These are phyloP conservation scores for Auriscalpium vulgare DNA, from an alignment of 768 basidiomycete species.

Conservation along the genomic window DNA sequence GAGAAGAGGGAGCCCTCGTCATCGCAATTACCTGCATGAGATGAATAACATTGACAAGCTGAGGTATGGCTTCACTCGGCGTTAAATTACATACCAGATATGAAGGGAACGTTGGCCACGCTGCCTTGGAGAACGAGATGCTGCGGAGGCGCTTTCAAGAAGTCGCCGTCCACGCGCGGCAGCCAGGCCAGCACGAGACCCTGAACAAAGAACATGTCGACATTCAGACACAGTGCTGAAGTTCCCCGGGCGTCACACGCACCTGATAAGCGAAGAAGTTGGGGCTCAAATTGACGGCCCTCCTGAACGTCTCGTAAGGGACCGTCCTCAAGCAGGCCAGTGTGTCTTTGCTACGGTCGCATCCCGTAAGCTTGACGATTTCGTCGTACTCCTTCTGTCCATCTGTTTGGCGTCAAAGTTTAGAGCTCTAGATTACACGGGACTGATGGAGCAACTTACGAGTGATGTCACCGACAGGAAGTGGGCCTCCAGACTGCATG, in stretches of 20 bases:
- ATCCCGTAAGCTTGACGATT: slow-evolving; percentile 34
- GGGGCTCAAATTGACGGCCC: slow-evolving; percentile 33
- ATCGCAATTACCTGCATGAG: slow-evolving; percentile 35
- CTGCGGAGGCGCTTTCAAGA: slow-evolving; percentile 39
- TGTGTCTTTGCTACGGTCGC: slow-evolving; percentile 31
- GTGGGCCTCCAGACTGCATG: slow-evolving; percentile 43
- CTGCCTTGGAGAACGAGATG: slow-evolving; percentile 34
- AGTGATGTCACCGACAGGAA: slow-evolving; percentile 35
- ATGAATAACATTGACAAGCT: not conserved
- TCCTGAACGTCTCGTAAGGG: slow-evolving; percentile 28
- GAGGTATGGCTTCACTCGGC: not conserved
- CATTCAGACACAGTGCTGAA: not conserved
- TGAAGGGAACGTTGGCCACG: slow-evolving; percentile 40
- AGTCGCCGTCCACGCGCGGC: slow-evolving; percentile 41
- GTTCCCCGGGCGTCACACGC: not conserved
- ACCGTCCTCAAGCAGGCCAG: slow-evolving; percentile 33
- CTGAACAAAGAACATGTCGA: slow-evolving; percentile 13
- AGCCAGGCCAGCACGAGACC: slow-evolving; percentile 41
- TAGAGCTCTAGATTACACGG: not conserved
- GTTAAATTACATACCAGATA: slow-evolving; percentile 27
- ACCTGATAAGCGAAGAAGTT: slow-evolving; percentile 34
- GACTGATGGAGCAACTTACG: not conserved
- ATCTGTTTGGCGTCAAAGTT: slow-evolving; percentile 5
- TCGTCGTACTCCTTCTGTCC: slow-evolving; percentile 39
- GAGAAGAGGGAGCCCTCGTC: slow-evolving; percentile 47